A percentile compares a stretch with the other conserved stretches of the same genome.
Evolutionary conservation across 2,329 filamentous ascomycete genomes (phyloP).

Genomic region (Aspergillus sp.): DNA sequence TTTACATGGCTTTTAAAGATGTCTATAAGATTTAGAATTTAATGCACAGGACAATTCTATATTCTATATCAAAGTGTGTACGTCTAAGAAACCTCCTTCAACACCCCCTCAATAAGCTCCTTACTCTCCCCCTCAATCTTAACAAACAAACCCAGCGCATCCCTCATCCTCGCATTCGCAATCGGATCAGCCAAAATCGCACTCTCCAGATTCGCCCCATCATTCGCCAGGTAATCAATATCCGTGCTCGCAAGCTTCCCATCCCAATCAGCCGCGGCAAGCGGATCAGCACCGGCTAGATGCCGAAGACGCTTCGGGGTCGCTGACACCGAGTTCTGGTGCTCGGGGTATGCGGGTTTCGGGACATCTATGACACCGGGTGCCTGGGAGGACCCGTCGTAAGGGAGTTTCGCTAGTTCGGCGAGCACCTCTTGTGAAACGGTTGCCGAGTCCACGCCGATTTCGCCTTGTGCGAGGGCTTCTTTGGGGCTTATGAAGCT

Average conservation of each 20-base stretch:
- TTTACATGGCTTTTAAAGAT: too few species aligned
- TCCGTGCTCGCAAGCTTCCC: slow-evolving; percentile 42
- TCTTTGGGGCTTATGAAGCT: neutral
- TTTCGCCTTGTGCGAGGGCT: neutral
- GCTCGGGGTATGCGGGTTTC: slow-evolving; percentile 45
- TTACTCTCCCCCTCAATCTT: neutral
- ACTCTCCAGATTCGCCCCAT: slow-evolving; percentile 44
- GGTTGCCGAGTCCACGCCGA: neutral
- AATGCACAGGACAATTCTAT: neutral
- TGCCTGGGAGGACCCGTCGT: neutral
- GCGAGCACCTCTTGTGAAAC: neutral
- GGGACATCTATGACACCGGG: slow-evolving; percentile 15
- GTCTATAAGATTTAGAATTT: too few species aligned
- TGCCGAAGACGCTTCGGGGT: slow-evolving; percentile 22
- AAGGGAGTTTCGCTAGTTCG: neutral
- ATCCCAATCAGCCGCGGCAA: slow-evolving; percentile 40
- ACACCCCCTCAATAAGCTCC: neutral
- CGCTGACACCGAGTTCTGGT: slow-evolving; percentile 32
- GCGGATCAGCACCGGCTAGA: slow-evolving; percentile 41
- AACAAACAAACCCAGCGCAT: neutral
- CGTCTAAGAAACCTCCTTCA: neutral
- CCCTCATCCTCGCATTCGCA: neutral
- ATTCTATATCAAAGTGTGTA: neutral
- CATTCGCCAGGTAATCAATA: slow-evolving; percentile 50
- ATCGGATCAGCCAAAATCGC: slow-evolving; percentile 22